Percentiles rank a stretch among this genome's conserved stretches.
phyloP scores from a whole-genome alignment of 2,329 filamentous ascomycete genomes.

The Aspergillus costaricaensis region DNA sequence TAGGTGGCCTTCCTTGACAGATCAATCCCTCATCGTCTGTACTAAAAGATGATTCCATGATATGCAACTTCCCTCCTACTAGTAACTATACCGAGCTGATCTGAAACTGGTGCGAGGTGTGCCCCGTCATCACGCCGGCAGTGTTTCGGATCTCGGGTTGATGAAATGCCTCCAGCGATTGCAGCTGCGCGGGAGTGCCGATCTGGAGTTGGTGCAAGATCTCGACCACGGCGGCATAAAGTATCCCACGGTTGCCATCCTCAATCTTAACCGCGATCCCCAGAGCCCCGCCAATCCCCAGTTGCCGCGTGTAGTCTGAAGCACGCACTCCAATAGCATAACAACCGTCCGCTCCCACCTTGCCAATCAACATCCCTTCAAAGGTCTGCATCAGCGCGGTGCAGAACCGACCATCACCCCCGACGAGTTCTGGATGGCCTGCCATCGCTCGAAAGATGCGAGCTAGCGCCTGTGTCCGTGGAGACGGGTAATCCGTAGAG shows the following conservation, averaged over 20 bases:
- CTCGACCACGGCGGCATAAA: constrained; percentile 50
- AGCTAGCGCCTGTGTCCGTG: constrained; percentile 31
- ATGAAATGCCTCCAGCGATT: constrained; percentile 37
- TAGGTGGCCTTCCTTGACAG: too few species aligned
- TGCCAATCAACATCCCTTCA: constrained; percentile 45
- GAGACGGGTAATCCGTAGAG: not conserved
- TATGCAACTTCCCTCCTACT: not conserved
- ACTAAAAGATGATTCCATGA: too few species aligned
- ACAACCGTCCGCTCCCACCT: constrained; percentile 53
- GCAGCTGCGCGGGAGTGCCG: constrained; percentile 33
- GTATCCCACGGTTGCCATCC: constrained; percentile 48
- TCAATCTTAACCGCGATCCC: constrained; percentile 53
- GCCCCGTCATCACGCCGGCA: constrained; percentile 41
- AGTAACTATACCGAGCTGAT: not conserved
- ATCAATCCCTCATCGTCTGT: too few species aligned
- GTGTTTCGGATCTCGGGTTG: constrained; percentile 42
- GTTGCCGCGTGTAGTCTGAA: constrained; percentile 37
- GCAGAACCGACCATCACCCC: constrained; percentile 51
- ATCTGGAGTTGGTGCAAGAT: constrained; percentile 49
- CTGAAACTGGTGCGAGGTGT: constrained; percentile 7
- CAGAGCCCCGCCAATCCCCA: constrained; percentile 42
- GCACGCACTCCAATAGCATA: constrained; percentile 50
- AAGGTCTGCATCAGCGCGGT: constrained; percentile 49
- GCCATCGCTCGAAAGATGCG: constrained; percentile 49
- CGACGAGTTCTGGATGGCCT: constrained; percentile 47